These are phyloP conservation scores for Auricularia cornea DNA, from an alignment of 768 basidiomycete genomes.

Conservation along the genomic window DNA sequence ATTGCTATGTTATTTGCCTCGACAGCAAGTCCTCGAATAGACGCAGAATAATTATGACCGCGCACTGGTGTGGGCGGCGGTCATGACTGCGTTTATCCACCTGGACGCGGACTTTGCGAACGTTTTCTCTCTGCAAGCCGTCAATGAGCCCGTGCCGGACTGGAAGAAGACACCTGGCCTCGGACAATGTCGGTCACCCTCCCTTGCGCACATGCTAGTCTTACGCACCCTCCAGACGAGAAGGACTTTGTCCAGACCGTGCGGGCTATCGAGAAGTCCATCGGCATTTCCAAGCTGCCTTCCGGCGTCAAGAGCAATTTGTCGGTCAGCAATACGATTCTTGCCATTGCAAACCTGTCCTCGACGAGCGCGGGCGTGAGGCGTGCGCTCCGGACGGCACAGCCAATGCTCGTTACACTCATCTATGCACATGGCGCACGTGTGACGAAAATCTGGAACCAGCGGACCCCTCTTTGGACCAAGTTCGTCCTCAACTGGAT, in stretches of 20 bases:
- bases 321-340: constrained; percentile 26
- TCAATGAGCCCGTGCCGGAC: constrained; percentile 74
- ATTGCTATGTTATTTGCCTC: background rate
- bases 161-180: constrained; percentile 57
- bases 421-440: background rate
- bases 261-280: constrained; percentile 51
- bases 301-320: background rate
- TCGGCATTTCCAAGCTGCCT: constrained; percentile 37
- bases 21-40: constrained; percentile 24
- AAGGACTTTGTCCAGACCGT: constrained; percentile 59
- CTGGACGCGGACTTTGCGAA: constrained; percentile 55
- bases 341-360: constrained; percentile 9
- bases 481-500: constrained; percentile 22
- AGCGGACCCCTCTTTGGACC: constrained; percentile 25
- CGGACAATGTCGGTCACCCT: constrained; percentile 47
- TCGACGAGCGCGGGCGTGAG: constrained; percentile 21
- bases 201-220: background rate
- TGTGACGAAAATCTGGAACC: constrained; percentile 7
- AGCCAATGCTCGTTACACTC: constrained; percentile 27
- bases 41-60: constrained; percentile 66
- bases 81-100: constrained; percentile 68
- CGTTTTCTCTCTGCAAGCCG: constrained; percentile 65
- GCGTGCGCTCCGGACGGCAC: constrained; percentile 26
- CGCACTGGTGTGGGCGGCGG: constrained; percentile 72
- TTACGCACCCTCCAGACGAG: constrained; percentile 42